A percentile compares a stretch with the other conserved stretches of the same genome.
phyloP scores from a whole-genome alignment of 2,329 filamentous ascomycete species.

The Botryotinia convoluta region DNA sequence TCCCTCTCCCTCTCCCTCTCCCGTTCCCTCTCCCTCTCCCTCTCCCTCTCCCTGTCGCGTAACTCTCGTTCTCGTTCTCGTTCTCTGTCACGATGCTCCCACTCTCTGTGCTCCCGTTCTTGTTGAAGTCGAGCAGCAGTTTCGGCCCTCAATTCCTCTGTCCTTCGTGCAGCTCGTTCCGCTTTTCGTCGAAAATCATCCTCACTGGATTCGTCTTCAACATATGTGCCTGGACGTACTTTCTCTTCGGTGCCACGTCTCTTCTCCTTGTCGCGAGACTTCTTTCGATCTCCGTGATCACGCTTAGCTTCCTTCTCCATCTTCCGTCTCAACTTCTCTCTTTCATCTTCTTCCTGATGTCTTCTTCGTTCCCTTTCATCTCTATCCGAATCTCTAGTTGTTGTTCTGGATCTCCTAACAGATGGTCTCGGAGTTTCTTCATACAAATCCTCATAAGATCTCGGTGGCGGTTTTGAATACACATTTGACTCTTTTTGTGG shows the following conservation, averaged over 20 bases:
- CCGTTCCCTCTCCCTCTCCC: background rate
- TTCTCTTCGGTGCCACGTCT: slow-evolving; percentile 41
- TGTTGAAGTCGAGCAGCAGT: slow-evolving; percentile 11
- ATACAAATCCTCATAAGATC: slow-evolving; percentile 52
- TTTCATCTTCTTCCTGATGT: slow-evolving; percentile 37
- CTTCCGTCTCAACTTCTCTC: slow-evolving; percentile 33
- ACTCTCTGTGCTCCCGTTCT: slow-evolving; percentile 18
- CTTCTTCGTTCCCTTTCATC: slow-evolving; percentile 38
- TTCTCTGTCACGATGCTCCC: slow-evolving; percentile 11
- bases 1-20: background rate
- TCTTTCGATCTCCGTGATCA: slow-evolving; percentile 36
- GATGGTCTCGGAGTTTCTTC: slow-evolving; percentile 43
- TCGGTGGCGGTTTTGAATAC: slow-evolving; percentile 30
- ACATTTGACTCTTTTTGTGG: slow-evolving; percentile 33
- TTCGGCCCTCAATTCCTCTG: slow-evolving; percentile 29
- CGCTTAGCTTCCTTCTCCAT: slow-evolving; percentile 37
- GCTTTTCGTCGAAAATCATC: slow-evolving; percentile 26
- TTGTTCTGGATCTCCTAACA: slow-evolving; percentile 36
- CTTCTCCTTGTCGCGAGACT: slow-evolving; percentile 40
- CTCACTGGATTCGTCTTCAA: slow-evolving; percentile 34
- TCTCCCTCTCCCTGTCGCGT: background rate
- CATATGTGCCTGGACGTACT: slow-evolving; percentile 25
- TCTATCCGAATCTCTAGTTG: slow-evolving; percentile 30
- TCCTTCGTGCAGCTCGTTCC: slow-evolving; percentile 31
- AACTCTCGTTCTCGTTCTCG: background rate